These are phyloP conservation scores for Vitis hybrid DNA, from an alignment of 177 flowering plant genomes.

Conservation along the genomic window DNA sequence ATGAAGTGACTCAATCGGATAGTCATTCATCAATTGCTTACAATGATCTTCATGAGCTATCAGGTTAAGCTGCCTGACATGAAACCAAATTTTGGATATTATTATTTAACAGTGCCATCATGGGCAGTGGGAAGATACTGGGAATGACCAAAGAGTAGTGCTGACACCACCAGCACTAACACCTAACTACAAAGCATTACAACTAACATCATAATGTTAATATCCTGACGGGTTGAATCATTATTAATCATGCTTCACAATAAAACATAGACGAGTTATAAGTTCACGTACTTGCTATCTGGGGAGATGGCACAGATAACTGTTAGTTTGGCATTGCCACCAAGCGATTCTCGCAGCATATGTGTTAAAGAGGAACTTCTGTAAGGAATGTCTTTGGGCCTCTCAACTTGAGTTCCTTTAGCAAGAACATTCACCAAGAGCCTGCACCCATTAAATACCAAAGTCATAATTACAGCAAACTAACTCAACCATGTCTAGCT, in stretches of 20 bases:
- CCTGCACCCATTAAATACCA: slow-evolving; percentile 37
- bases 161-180: too few relatives aligned
- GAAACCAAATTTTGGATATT: too few relatives aligned
- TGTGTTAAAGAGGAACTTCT: slow-evolving; percentile 75
- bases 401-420: slow-evolving; percentile 42
- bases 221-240: not conserved
- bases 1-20: too few relatives aligned
- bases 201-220: not conserved
- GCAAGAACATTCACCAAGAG: slow-evolving; percentile 67
- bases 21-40: too few relatives aligned
- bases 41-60: too few relatives aligned
- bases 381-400: slow-evolving; percentile 43
- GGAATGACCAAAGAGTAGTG: too few relatives aligned
- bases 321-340: slow-evolving; percentile 90
- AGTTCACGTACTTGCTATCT: slow-evolving; percentile 47
- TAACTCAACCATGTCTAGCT: too few relatives aligned
- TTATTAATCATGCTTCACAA: not conserved
- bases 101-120: too few relatives aligned
- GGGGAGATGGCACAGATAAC: slow-evolving; percentile 82
- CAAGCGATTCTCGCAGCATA: slow-evolving; percentile 78
- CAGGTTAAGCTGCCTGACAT: too few relatives aligned
- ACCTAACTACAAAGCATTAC: too few relatives aligned
- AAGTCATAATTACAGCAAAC: not conserved
- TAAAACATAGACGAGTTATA: not conserved
- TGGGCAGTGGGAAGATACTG: too few relatives aligned